A percentile compares a stretch with the other conserved stretches of the same genome.
Evolutionary conservation across 768 basidiomycete species (phyloP).

Genomic region (Leccinum obscurum): DNA sequence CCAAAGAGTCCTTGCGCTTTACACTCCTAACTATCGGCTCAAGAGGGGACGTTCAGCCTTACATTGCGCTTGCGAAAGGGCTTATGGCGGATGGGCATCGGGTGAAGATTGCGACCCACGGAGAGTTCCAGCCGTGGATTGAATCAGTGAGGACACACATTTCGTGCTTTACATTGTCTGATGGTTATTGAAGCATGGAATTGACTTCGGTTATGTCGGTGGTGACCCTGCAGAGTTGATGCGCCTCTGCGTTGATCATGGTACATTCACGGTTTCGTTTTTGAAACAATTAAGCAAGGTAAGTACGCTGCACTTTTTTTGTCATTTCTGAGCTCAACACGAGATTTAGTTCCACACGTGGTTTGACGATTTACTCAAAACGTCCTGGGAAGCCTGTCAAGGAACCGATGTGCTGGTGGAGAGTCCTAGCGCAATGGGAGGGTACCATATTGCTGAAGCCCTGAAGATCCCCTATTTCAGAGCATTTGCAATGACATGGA

Average conservation of each 20-base stretch:
- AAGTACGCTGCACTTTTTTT: slow-evolving; percentile 9
- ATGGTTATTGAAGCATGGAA: slow-evolving; percentile 68
- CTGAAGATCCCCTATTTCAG: slow-evolving; percentile 91
- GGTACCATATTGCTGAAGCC: slow-evolving; percentile 95
- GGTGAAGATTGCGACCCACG: slow-evolving; percentile 91
- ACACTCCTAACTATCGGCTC: slow-evolving; percentile 97
- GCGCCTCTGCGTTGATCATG: slow-evolving; percentile 98
- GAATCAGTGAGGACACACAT: slow-evolving; percentile 67
- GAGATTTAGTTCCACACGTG: slow-evolving; percentile 85
- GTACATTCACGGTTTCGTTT: slow-evolving; percentile 95
- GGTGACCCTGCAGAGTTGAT: slow-evolving; percentile 98
- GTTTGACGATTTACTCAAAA: slow-evolving; percentile 93
- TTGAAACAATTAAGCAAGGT: slow-evolving; percentile 91
- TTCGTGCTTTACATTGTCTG: slow-evolving; percentile 7
- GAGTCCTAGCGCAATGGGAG: slow-evolving; percentile 96
- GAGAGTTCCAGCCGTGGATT: slow-evolving; percentile 94
- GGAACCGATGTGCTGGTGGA: slow-evolving; percentile 92
- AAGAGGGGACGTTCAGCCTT: slow-evolving; percentile 96
- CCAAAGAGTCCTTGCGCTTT: slow-evolving; percentile 78
- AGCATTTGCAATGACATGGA: slow-evolving; percentile 98
- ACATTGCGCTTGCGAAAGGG: slow-evolving; percentile 93
- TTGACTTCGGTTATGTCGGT: slow-evolving; percentile 91
- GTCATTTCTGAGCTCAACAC: slow-evolving; percentile 6
- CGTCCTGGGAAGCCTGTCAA: slow-evolving; percentile 96
- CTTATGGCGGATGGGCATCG: slow-evolving; percentile 87